Evolutionary conservation across 306 rosid genomes (phyloP), one percentile per base, ranked within the genome.

Genomic region (Prinsepia uniflora): DNA sequence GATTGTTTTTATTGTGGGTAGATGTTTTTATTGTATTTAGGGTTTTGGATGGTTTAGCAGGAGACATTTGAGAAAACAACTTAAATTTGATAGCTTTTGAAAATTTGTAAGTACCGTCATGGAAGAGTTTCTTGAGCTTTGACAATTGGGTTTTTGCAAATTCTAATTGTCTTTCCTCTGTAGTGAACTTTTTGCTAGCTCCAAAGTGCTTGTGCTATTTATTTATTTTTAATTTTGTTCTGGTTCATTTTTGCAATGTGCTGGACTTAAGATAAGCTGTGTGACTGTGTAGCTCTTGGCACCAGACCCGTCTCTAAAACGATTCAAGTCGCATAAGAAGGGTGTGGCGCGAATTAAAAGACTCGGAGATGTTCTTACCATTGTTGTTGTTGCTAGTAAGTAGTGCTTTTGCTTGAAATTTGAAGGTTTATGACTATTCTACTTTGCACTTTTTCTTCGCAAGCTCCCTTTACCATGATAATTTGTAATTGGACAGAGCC

Each of bases 271-370:
- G 36, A 2, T 48, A 47, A 75, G 63, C 53, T 67, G 59, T 54
- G 73, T 73, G 17, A 54, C 40, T 79, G 53, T 78, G 86, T 91
- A 94, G 97, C 91, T 94, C 58, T 84, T 94, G 87, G 95, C 92
- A 17, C 84, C 84, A 57, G 97, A 90, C 80, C 70, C 92, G 18
- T 14, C 84, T 70, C 76, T 94, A 49, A 86, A 73, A 75, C 94
- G 88, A 67, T 94, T 87, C 85, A 90, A 88, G 81, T 94, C 97
- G 1, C 85, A 89, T 67, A 90, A 87, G 90, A 78, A 84, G 79
- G 85, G 82, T 49, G 97, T 87, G 70, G 30, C 44, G 18, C 57
- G 66, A 6, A 64, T 94, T 70, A 90, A 82, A 73, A 83, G 72
- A 75, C 7, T 90, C n/a, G 97, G 96, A 53, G 85, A 94, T 68